Base-by-base conservation (phyloP, 2,329 filamentous ascomycete species). In the Penicillium sp. region DNA sequence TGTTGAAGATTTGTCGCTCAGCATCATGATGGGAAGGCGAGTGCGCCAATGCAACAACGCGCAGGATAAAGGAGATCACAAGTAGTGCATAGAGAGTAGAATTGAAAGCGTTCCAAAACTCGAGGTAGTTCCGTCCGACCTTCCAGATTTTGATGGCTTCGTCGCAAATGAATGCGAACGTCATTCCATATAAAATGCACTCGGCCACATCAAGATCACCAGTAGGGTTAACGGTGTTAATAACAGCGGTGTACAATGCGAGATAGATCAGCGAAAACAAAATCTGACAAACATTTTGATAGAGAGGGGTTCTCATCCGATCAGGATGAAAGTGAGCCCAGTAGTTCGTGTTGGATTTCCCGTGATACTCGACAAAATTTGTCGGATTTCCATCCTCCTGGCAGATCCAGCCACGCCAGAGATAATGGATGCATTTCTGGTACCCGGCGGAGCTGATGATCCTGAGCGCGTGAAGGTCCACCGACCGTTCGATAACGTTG, bases 31-130 rank as follows among this genome's bases (percentile, higher is more conserved):
- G 68, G 13, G 81, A 74, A 2, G 75, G 71, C 0, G 79, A 77
- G 56, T 93, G 84, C 7, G 80, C 81, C 8, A 96, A 78, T 2
- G 91, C 93, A 41, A 95, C 80, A 61, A 96, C 82, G 27, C 94
- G 88, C 30, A 92, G 77, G 34, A 89, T 76, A 57, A 99, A 87
- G 2, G 90, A 96, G 3, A 89, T 83, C 0, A 85, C 83, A 27
- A 99, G 79, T 1, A 97, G 78, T 0, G 82, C 73, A 71, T 99
- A 99, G 0, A 99, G 80, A 0, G 87, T 80, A 21, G 84, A 82
- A 72, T 99, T 99, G 78, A 99, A 96, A 20, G 89, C 89, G 65
- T 96, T 97, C 94, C 94, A 97, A 71, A 99, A 99, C 17, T 90
- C 88, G 49, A 99, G 80, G 66, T 97, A 97, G 64, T 88, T 89